A percentile compares a stretch with the other conserved stretches of the same genome.
These are phyloP conservation scores for Rossbeevera mucosa DNA, from an alignment of 768 basidiomycete genomes.

Conservation along the genomic window DNA sequence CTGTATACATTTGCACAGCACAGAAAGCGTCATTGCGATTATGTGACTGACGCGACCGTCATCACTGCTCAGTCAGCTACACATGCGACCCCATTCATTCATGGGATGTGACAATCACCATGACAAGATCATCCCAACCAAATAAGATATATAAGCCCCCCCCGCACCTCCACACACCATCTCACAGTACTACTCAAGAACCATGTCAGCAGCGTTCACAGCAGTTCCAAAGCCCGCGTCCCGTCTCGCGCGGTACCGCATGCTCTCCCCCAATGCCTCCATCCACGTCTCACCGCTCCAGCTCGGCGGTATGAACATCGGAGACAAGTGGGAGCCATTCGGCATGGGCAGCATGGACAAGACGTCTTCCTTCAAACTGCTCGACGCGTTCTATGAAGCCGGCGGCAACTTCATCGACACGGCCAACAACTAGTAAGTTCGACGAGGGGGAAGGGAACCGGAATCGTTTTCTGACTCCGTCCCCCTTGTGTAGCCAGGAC, in stretches of 20 bases:
- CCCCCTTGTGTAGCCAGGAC: slow-evolving; percentile 38
- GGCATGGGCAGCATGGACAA: not conserved
- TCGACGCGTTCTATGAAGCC: not conserved
- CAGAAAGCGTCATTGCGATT: not conserved
- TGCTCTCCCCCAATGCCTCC: not conserved
- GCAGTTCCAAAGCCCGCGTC: not conserved
- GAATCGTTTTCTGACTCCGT: not conserved
- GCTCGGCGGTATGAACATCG: not conserved
- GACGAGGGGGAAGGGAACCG: no score
- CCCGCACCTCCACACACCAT: no score
- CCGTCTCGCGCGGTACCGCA: not conserved
- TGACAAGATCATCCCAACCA: not conserved
- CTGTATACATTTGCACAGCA: not conserved
- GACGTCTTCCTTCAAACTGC: not conserved
- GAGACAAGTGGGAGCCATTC: not conserved
- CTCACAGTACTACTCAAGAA: no score
- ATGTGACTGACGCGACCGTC: not conserved
- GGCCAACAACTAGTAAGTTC: not conserved
- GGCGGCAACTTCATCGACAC: not conserved
- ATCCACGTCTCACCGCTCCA: not conserved
- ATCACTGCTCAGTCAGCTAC: not conserved
- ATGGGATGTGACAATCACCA: not conserved
- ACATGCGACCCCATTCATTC: no score
- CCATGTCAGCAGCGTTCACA: not conserved
- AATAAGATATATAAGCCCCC: not conserved